Conservation (phyloP, 2,329 filamentous ascomycete species). For the Aureobasidium namibiae region DNA sequence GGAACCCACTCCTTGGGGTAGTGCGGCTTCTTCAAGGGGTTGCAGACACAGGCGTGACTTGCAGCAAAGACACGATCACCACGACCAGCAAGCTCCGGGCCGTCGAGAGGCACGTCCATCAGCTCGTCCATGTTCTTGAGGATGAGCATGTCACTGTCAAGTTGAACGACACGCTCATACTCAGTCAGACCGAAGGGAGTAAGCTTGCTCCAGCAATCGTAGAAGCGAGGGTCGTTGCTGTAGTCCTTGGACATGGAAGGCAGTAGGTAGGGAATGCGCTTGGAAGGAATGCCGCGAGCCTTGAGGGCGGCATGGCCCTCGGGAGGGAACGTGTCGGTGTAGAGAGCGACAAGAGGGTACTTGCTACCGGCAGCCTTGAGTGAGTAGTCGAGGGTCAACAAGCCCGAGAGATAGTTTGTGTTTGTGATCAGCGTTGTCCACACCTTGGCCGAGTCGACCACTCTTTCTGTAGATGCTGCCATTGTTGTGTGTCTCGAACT, state of each 20-base stretch:
- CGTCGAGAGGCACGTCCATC: slow-evolving; percentile 71
- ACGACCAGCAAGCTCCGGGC: slow-evolving; percentile 41
- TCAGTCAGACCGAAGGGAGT: slow-evolving; percentile 67
- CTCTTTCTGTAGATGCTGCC: slow-evolving; percentile 11
- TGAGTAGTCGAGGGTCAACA: slow-evolving; percentile 72
- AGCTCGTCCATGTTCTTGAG: slow-evolving; percentile 83
- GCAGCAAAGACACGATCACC: slow-evolving; percentile 69
- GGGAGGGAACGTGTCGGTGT: slow-evolving; percentile 67
- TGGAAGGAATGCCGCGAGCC: slow-evolving; percentile 58
- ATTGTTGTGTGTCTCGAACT: neutral
- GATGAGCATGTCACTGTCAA: slow-evolving; percentile 85
- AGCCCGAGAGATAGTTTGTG: slow-evolving; percentile 68
- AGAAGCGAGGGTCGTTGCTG: slow-evolving; percentile 71
- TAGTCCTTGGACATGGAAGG: slow-evolving; percentile 60
- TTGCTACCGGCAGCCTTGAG: slow-evolving; percentile 56
- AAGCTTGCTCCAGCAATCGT: slow-evolving; percentile 86
- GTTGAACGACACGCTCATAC: slow-evolving; percentile 71
- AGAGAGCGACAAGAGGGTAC: slow-evolving; percentile 75
- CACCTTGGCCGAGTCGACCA: slow-evolving; percentile 39
- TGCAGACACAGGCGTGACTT: slow-evolving; percentile 78
- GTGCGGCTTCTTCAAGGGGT: slow-evolving; percentile 68
- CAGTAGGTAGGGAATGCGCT: slow-evolving; percentile 64
- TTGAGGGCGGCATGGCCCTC: slow-evolving; percentile 62
- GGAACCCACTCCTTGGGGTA: slow-evolving; percentile 67
- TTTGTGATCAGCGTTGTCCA: slow-evolving; percentile 88